phyloP scores from a whole-genome alignment of 768 basidiomycete genomes.

The Psilocybe subaeruginosa region DNA sequence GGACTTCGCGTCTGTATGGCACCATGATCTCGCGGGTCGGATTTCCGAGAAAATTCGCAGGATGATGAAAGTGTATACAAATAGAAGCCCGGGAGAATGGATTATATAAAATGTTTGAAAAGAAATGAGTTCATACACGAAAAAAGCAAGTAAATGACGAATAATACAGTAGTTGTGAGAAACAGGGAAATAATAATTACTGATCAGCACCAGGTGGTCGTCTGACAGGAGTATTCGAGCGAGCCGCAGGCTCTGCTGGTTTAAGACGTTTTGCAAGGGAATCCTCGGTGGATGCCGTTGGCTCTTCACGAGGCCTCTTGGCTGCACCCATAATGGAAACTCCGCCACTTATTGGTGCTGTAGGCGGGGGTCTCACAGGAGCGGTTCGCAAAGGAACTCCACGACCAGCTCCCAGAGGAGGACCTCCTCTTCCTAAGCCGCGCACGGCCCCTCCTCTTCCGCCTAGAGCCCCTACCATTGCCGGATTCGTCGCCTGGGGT shows the following conservation, averaged over 20 bases:
- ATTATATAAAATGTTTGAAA: background rate
- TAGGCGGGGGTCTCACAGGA: constrained; percentile 25
- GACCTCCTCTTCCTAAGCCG: constrained; percentile 34
- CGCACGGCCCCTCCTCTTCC: constrained; percentile 20
- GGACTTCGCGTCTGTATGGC: background rate
- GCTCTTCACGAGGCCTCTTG: constrained; percentile 69
- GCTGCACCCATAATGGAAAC: constrained; percentile 70
- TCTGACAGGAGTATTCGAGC: constrained; percentile 19
- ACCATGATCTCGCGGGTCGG: background rate
- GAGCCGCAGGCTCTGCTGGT: constrained; percentile 42
- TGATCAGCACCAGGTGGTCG: constrained; percentile 10
- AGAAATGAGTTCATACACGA: background rate
- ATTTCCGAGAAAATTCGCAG: background rate
- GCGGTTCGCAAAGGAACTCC: constrained; percentile 32
- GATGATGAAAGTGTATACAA: background rate
- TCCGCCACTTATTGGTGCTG: constrained; percentile 37
- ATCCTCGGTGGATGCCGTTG: constrained; percentile 45
- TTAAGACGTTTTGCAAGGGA: constrained; percentile 71
- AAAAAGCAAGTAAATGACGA: constrained; percentile 2
- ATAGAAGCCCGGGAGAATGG: background rate
- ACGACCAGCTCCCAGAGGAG: constrained; percentile 32
- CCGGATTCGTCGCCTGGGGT: constrained; percentile 28
- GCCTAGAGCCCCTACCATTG: constrained; percentile 23
- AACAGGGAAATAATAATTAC: constrained; percentile 3
- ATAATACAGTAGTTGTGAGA: constrained; percentile 9